A percentile compares a stretch with the other conserved stretches of the same genome.
These are phyloP conservation scores for Sambucus nigra DNA, from an alignment of 129 eudicot genomes.

Conservation along the genomic window DNA sequence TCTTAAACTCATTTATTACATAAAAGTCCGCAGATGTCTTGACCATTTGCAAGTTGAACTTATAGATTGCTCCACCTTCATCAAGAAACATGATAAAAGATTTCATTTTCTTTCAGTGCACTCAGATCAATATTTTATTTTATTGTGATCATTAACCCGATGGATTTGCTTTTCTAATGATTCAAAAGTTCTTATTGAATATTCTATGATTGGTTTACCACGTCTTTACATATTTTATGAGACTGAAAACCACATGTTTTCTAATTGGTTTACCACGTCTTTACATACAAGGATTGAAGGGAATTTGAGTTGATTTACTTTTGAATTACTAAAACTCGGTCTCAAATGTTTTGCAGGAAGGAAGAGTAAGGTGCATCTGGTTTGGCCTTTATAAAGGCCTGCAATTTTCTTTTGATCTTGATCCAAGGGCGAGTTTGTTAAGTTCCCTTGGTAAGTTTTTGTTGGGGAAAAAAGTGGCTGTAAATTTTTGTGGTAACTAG, in stretches of 20 bases:
- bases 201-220: slow-evolving; percentile 1
- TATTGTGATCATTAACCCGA: too few relatives aligned
- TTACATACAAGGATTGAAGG: not conserved
- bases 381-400: not conserved
- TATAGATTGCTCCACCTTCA: not conserved
- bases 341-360: slow-evolving; percentile 27
- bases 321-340: not conserved
- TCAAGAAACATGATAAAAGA: too few relatives aligned
- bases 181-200: slow-evolving; percentile 1
- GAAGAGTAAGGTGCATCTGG: slow-evolving; percentile 3
- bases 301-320: not conserved
- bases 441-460: slow-evolving; percentile 25
- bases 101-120: too few relatives aligned
- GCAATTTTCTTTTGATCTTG: not conserved
- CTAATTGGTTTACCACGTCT: not conserved
- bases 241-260: not conserved
- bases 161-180: too few relatives aligned
- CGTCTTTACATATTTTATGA: not conserved
- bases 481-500: slow-evolving; percentile 19
- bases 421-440: not conserved
- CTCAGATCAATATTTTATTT: not conserved
- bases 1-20: not conserved
- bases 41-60: not conserved
- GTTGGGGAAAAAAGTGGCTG: slow-evolving; percentile 2
- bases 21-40: not conserved